A percentile compares a stretch with the other conserved stretches of the same genome.
phyloP scores from a whole-genome alignment of 371 early-diverging fungal species.

The Lichtheimia ramosa region DNA sequence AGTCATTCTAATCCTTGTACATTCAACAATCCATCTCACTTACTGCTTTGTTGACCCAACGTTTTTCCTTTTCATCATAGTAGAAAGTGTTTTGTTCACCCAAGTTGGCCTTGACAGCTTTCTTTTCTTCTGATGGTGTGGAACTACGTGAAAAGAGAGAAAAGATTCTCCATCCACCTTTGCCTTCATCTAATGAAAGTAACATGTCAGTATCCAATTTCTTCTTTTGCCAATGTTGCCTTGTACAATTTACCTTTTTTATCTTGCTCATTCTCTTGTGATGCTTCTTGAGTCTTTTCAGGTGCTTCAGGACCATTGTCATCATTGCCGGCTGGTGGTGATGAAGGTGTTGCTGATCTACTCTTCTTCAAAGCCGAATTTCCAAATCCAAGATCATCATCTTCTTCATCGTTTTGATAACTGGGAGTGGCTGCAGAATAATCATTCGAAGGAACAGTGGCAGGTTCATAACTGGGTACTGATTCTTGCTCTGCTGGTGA shows the following conservation, averaged over 20 bases:
- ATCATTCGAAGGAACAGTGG: neutral
- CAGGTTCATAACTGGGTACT: constrained; percentile 18
- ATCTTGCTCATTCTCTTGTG: constrained; percentile 11
- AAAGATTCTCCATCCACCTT: constrained; percentile 52
- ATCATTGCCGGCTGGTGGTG: constrained; percentile 9
- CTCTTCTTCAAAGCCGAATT: constrained; percentile 36
- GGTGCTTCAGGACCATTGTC: constrained; percentile 2
- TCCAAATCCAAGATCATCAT: constrained; percentile 60
- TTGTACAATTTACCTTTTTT: constrained; percentile 16
- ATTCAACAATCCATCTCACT: constrained; percentile 3
- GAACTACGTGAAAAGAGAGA: constrained; percentile 44
- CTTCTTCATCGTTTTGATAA: constrained; percentile 16
- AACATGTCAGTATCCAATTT: neutral
- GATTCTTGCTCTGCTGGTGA: constrained; percentile 5
- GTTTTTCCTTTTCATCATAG: constrained; percentile 64
- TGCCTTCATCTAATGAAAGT: neutral
- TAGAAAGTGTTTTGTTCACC: constrained; percentile 70
- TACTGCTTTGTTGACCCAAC: constrained; percentile 60
- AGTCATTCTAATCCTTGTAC: neutral
- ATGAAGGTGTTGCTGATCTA: constrained; percentile 11
- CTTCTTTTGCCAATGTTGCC: constrained; percentile 11
- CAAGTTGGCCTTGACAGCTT: constrained; percentile 64
- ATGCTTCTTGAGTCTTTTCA: constrained; percentile 9
- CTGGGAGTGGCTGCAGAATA: neutral
- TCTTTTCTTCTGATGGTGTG: constrained; percentile 41